These are phyloP conservation scores for Dictyostelium citrinum DNA, from an alignment of 78 protist genomes.

Conservation along the genomic window DNA sequence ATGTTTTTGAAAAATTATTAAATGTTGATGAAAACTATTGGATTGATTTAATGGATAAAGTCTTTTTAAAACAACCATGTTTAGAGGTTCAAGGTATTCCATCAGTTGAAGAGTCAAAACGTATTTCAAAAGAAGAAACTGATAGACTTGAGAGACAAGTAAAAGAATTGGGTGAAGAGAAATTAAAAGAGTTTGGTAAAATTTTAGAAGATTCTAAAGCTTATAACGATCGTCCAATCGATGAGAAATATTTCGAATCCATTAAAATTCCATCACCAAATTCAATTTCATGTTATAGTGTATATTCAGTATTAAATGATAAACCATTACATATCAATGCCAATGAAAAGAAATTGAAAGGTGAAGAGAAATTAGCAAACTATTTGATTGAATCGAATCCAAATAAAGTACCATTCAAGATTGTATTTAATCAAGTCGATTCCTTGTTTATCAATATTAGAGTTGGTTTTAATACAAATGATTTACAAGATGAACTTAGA, in stretches of 20 bases:
- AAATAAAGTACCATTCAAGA: slow-evolving; percentile 8
- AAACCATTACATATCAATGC: background rate
- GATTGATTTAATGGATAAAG: background rate
- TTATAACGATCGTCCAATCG: background rate
- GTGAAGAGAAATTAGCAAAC: background rate
- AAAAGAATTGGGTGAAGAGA: background rate
- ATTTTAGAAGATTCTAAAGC: background rate
- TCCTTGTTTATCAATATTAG: background rate
- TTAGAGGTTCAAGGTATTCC: slow-evolving; percentile 4
- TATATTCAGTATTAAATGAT: background rate
- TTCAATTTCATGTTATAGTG: background rate
- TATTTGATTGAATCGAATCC: background rate
- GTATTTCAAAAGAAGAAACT: background rate
- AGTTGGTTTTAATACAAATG: slow-evolving; percentile 11
- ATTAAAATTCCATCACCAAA: slow-evolving; percentile 30
- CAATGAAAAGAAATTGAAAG: background rate
- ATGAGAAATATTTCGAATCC: background rate
- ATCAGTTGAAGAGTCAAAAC: slow-evolving; percentile 8
- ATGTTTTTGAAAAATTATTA: background rate
- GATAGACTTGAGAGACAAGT: slow-evolving; percentile 30
- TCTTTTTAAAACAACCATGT: background rate
- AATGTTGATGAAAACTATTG: slow-evolving; percentile 3
- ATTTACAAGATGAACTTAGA: slow-evolving; percentile 20
- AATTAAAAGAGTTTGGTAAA: slow-evolving; percentile 23
- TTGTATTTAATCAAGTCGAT: background rate